A percentile compares a stretch with the other conserved stretches of the same genome.
Conservation (phyloP, 2,329 filamentous ascomycete species). For the Diaporthe citri region DNA sequence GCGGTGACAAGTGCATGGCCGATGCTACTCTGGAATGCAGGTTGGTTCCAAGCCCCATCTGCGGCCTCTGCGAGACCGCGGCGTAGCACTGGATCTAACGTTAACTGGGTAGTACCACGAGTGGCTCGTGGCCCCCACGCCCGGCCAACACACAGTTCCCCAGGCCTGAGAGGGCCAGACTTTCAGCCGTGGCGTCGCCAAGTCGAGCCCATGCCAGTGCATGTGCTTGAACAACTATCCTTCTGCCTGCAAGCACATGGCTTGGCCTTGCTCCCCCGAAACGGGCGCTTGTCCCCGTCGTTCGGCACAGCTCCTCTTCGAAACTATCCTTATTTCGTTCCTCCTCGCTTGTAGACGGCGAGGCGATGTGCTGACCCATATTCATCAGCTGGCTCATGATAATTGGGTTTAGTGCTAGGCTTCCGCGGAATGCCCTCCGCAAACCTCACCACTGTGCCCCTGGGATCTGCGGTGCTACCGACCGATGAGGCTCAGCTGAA, state of each 20-base stretch:
- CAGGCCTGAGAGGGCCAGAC: background rate
- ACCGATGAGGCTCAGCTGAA: constrained; percentile 40
- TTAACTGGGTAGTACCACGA: background rate
- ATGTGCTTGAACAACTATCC: background rate
- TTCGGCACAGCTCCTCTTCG: background rate
- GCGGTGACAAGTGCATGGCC: constrained; percentile 2
- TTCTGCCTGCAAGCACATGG: background rate
- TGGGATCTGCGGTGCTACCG: constrained; percentile 31
- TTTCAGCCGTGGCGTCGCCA: constrained; percentile 29
- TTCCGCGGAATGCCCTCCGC: constrained; percentile 13
- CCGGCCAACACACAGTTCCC: background rate
- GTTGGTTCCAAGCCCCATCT: constrained; percentile 24
- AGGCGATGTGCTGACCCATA: background rate
- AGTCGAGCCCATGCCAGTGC: background rate
- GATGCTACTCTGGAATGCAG: constrained; percentile 16
- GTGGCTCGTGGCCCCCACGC: constrained; percentile 7
- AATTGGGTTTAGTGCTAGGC: background rate
- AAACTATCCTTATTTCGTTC: too few relatives aligned
- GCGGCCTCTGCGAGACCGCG: background rate
- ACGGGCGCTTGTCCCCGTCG: background rate
- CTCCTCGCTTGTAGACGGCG: background rate
- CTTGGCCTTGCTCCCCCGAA: background rate
- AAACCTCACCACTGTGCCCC: background rate
- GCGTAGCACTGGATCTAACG: constrained; percentile 6
- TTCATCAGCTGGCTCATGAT: background rate